phyloP scores from a whole-genome alignment of 2,329 filamentous ascomycete species.

The Ceratocystis diversiconidia region DNA sequence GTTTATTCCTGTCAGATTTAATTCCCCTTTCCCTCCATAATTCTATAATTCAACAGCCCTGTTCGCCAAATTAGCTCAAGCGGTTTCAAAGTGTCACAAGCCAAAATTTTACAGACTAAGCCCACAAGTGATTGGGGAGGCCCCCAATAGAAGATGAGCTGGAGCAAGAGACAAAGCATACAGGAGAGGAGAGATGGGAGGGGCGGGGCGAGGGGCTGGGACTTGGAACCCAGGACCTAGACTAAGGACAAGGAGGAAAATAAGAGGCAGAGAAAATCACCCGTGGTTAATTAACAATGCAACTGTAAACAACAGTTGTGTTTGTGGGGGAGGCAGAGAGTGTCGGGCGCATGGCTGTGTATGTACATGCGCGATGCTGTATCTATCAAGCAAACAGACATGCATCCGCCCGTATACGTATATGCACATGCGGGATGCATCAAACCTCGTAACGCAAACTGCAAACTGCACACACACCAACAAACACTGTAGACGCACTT shows the following conservation, averaged over 20 bases:
- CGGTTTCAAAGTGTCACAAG: neutral
- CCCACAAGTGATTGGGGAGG: neutral
- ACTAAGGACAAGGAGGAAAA: neutral
- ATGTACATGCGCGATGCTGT: neutral
- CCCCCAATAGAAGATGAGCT: no score
- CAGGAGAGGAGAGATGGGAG: no score
- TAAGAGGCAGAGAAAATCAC: neutral
- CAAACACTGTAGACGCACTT: neutral
- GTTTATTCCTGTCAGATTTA: no score
- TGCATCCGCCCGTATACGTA: neutral
- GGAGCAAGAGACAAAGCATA: no score
- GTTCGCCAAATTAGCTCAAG: neutral
- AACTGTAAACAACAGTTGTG: neutral
- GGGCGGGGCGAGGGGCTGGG: no score
- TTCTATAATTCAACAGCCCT: neutral
- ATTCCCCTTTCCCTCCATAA: no score
- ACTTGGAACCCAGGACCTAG: neutral
- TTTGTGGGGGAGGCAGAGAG: neutral
- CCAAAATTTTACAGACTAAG: neutral
- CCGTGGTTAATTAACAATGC: neutral
- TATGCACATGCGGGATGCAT: neutral
- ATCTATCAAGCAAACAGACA: neutral
- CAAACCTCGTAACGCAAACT: neutral
- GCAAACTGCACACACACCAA: neutral
- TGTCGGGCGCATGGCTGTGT: neutral